Evolutionary conservation across 768 basidiomycete genomes (phyloP), one percentile per base, ranked within the genome.

Genomic region (Sarcomyxa edulis): DNA sequence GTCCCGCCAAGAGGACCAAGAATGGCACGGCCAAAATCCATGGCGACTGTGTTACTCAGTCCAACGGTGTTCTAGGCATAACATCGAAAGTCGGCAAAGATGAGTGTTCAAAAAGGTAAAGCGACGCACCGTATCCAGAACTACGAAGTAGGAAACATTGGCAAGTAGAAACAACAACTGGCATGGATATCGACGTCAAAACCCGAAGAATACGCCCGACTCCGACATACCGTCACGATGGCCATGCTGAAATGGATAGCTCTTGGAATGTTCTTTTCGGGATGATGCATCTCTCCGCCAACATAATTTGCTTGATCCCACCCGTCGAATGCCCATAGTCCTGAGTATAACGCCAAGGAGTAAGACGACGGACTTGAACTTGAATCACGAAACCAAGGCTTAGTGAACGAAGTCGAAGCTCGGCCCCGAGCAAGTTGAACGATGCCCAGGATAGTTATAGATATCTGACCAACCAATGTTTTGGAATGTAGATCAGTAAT

Each of bases 241-340:
- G 66, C 58, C 92, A 97, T 94, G 52, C 92, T 95, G n/a, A 71
- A 66, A 55, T 97, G 93, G 29, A 97, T 90, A 1, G 84, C 81
- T 41, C 84, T 70, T 2, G 94, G 94, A 32, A 98, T 83, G 50
- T 93, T 92, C 53, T 78, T 85, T 52, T 84, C 77, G 2, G 89
- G 81, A 43, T 84, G 76, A 38, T 69, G 64, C 65, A 97, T 87
- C 59, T 92, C 92, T 20, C 88, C 94, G 10, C 85, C 88, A 11
- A 97, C 88, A 46, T 85, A 95, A 55, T 91, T 93, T 20, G 76
- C 83, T 60, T 88, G 85, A 52, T 94, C 94, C 93, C 93, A 99
- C 1, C 95, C 95, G 58, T 93, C 93, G 48, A 90, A 93, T 2
- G 93, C 93, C 90, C 87, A 97, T 4, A 98, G 64, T 3, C 92